Evolutionary conservation across 139 green algal species (phyloP).

Genomic region (Eudorina sp.): DNA sequence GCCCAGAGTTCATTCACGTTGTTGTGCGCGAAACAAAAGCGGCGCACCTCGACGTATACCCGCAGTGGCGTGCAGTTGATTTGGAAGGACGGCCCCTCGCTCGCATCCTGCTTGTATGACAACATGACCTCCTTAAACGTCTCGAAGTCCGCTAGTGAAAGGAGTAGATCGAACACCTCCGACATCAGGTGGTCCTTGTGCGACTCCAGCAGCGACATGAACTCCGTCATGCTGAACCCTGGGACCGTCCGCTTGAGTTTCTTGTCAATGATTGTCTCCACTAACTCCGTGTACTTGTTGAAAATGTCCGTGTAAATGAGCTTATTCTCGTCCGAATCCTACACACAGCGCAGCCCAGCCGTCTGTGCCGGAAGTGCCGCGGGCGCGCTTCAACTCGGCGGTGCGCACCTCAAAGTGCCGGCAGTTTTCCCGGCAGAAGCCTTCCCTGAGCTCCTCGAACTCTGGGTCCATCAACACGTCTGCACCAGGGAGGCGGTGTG

Average conservation of each 20-base stretch:
- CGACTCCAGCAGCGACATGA: constrained; percentile 52
- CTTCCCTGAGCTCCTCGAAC: constrained; percentile 57
- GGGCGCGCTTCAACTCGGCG: not conserved
- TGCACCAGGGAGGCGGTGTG: not conserved
- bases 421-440: constrained; percentile 64
- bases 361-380: not conserved
- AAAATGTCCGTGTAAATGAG: constrained; percentile 60
- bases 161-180: constrained; percentile 71
- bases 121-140: constrained; percentile 72
- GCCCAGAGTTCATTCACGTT: too few relatives aligned
- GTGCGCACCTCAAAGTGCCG: constrained; percentile 63
- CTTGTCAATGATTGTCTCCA: constrained; percentile 57
- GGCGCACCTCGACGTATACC: constrained; percentile 52
- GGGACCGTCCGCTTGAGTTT: constrained; percentile 41
- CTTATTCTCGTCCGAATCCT: constrained; percentile 73
- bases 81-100: not conserved
- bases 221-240: constrained; percentile 61
- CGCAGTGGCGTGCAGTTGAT: constrained; percentile 45
- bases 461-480: constrained; percentile 64
- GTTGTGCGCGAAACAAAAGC: too few relatives aligned
- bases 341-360: not conserved
- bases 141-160: constrained; percentile 65
- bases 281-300: constrained; percentile 53
- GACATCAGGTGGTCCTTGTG: constrained; percentile 63
- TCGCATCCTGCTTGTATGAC: constrained; percentile 55